A percentile compares a stretch with the other conserved stretches of the same genome.
phyloP scores from a whole-genome alignment of 1,139 yeast species.

The Zygoascus sp. region DNA sequence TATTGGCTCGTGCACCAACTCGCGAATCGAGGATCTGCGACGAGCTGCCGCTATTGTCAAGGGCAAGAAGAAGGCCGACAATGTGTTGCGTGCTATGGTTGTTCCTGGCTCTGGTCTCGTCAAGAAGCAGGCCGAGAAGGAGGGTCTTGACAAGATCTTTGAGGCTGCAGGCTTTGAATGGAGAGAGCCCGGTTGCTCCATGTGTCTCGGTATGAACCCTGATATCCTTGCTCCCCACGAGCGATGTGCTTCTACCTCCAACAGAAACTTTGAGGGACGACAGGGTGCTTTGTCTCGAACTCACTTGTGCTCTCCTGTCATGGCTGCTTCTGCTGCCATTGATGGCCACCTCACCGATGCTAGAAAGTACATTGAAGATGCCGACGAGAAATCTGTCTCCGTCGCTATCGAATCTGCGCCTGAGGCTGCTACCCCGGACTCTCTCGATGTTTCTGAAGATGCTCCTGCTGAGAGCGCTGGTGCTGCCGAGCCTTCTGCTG shows the following conservation, averaged over 20 bases:
- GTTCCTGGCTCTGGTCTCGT: constrained; percentile 98
- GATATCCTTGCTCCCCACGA: constrained; percentile 92
- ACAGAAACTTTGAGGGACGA: constrained; percentile 98
- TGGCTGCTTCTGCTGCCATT: constrained; percentile 99
- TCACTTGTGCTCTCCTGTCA: constrained; percentile 96
- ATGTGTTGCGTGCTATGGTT: constrained; percentile 76
- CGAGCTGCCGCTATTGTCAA: constrained; percentile 91
- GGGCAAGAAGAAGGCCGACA: constrained; percentile 83
- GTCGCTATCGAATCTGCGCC: constrained; percentile 23
- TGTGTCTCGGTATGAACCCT: constrained; percentile 99
- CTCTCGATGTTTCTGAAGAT: constrained; percentile 21
- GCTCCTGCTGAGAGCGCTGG: constrained; percentile 26
- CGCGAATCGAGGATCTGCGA: constrained; percentile 94
- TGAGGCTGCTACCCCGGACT: constrained; percentile 17
- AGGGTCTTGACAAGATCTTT: constrained; percentile 89
- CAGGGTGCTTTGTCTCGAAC: constrained; percentile 98
- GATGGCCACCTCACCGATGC: constrained; percentile 88
- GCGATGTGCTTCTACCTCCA: constrained; percentile 97
- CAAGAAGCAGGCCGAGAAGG: constrained; percentile 86
- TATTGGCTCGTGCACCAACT: constrained; percentile 96
- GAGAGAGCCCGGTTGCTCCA: constrained; percentile 99
- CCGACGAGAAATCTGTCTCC: constrained; percentile 54
- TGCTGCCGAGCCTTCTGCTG: constrained; percentile 28
- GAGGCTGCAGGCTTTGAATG: constrained; percentile 92
- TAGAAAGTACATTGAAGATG: constrained; percentile 67